phyloP scores from a whole-genome alignment of 2,329 filamentous ascomycete species.

The Penicillium hesseltinei region DNA sequence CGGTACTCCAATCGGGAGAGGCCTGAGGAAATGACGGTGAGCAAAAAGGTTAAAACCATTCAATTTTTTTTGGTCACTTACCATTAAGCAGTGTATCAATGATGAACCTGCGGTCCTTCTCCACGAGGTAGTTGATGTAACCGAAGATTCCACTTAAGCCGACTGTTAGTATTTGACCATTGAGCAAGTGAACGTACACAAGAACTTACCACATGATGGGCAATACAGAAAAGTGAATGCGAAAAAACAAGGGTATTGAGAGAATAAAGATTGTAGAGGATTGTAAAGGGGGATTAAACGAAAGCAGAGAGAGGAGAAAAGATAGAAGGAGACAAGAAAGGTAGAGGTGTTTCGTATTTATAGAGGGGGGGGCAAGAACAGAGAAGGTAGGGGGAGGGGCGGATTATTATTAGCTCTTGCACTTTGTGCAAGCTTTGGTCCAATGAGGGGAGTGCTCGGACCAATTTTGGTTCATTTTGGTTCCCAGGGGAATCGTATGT shows the following conservation, averaged over 20 bases:
- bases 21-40: slow-evolving; percentile 53
- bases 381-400: slow-evolving; percentile 18
- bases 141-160: slow-evolving; percentile 59
- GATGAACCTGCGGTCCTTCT: slow-evolving; percentile 97
- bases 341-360: slow-evolving; percentile 22
- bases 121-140: slow-evolving; percentile 98
- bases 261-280: background rate
- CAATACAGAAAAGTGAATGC: slow-evolving; percentile 2
- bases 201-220: slow-evolving; percentile 38
- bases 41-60: background rate
- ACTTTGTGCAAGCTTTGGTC: slow-evolving; percentile 5
- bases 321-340: slow-evolving; percentile 1
- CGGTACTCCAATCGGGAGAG: slow-evolving; percentile 96
- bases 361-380: slow-evolving; percentile 15
- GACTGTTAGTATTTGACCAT: slow-evolving; percentile 15
- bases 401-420: slow-evolving; percentile 18
- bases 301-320: background rate
- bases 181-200: background rate
- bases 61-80: slow-evolving; percentile 35
- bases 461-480: slow-evolving; percentile 6
- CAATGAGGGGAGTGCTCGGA: slow-evolving; percentile 7
- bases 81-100: slow-evolving; percentile 95
- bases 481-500: slow-evolving; percentile 17
- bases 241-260: background rate
- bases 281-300: slow-evolving; percentile 1